These are phyloP conservation scores for Candida lessepsii DNA, from an alignment of 805 yeast species.

Conservation along the genomic window DNA sequence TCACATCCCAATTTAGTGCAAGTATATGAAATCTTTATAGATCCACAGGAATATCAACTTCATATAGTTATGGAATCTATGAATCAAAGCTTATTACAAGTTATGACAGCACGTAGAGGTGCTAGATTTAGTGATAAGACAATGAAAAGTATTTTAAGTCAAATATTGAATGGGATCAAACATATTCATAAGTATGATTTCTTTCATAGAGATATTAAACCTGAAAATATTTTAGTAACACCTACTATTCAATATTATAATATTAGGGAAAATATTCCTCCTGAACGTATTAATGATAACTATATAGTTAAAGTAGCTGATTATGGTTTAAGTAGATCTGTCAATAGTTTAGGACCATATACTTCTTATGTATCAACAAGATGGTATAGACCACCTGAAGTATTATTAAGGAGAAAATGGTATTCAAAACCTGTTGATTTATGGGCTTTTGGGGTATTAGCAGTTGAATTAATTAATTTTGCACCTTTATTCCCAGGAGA, in stretches of 20 bases:
- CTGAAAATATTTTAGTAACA: conserved; percentile 82
- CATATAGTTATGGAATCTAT: conserved; percentile 88
- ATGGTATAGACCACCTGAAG: conserved; percentile 87
- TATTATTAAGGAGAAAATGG: conserved; percentile 57
- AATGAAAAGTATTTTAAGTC: conserved; percentile 65
- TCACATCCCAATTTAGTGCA: conserved; percentile 72
- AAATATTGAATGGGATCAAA: conserved; percentile 69
- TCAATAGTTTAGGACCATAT: conserved; percentile 51
- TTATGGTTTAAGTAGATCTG: conserved; percentile 72
- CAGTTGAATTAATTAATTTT: conserved; percentile 68
- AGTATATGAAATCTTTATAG: conserved; percentile 77
- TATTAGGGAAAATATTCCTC: conserved; percentile 37
- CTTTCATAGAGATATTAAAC: conserved; percentile 90
- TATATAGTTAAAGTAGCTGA: conserved; percentile 76
- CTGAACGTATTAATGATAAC: conserved; percentile 35
- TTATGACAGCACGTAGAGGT: conserved; percentile 61
- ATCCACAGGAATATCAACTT: conserved; percentile 53
- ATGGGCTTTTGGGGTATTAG: conserved; percentile 86
- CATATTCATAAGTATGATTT: conserved; percentile 74
- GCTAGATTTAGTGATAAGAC: conserved; percentile 56
- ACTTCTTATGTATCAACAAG: conserved; percentile 81
- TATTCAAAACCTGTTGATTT: conserved; percentile 74
- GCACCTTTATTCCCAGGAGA: conserved; percentile 83
- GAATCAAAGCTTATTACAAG: conserved; percentile 78
- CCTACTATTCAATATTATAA: conserved; percentile 57